Base-by-base conservation (phyloP, 106 monocot genomes). In the Acorus gramineus region DNA sequence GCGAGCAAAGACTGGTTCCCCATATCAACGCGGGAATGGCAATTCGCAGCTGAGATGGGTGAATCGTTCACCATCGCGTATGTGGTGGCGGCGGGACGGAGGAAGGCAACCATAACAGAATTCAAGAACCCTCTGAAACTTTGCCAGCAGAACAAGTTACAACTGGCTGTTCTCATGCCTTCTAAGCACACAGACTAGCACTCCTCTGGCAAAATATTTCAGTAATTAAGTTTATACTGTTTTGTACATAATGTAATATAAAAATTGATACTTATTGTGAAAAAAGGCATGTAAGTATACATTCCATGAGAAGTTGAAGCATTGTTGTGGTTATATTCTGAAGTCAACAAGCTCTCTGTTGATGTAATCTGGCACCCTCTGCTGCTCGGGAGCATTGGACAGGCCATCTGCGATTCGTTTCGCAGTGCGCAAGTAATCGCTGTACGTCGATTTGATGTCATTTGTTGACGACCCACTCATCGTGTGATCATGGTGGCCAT, bases 1-100 rank as follows among this genome's bases (percentile, higher is more conserved):
- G 71, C 76, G 44, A 79, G 6, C n/a, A 98, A 89, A 59, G 75
- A 86, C 60, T 98, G 92, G 98, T 98, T 98, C 46, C 47, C 65
- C 2, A 81, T 98, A 65, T 62, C 85, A 7, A 52, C 66, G 6
- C 78, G 85, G 68, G 98, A 98, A 66, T 98, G 88, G 98, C 81
- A 84, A 52, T 92, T 88, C 63, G 98, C 91, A 11, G 54, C 61
- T 14, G 83, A 92, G 67, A 88, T 64, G 50, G 87, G 88, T 2
- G 83, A 91, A 50, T 73, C 75, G 3, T 98, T 85, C 61, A 92
- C 66, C 50, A 80, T 98, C 46, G 91, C 91, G 5, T 85, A 79
- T 70, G 81, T 98, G 6, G 65, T 70, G 53, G 56, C 91, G 46
- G 55, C 57, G 44, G 79, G 67, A 8, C 10, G 49, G 11, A 79